Evolutionary conservation across 192 early-diverging fungal species (phyloP).

Genomic region (Chytriomyces sp.): DNA sequence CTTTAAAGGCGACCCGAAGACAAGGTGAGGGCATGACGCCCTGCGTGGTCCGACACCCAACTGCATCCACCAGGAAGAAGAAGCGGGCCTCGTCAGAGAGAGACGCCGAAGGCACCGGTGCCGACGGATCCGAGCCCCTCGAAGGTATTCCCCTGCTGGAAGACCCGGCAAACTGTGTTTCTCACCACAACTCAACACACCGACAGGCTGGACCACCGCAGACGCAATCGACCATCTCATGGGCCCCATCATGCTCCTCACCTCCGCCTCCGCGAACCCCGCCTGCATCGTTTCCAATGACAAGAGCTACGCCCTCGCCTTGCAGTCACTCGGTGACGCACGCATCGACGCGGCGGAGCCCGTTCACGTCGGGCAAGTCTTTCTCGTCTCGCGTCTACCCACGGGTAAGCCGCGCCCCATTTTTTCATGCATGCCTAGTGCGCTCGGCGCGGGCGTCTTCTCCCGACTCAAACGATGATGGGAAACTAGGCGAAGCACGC

Average conservation of each 20-base stretch:
- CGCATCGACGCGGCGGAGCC: conserved; percentile 39
- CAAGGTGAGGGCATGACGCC: conserved; percentile 2
- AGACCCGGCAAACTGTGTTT: not conserved
- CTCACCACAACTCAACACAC: not conserved
- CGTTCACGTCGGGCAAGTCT: conserved; percentile 65
- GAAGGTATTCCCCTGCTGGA: conserved; percentile 33
- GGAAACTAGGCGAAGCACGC: not conserved
- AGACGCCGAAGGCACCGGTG: conserved; percentile 40
- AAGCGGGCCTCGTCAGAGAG: conserved; percentile 59
- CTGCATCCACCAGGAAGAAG: conserved; percentile 57
- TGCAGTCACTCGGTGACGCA: conserved; percentile 13
- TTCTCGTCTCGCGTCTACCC: conserved; percentile 66
- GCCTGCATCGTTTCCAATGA: conserved; percentile 31
- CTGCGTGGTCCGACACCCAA: not conserved
- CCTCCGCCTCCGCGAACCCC: conserved; percentile 33
- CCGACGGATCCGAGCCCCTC: conserved; percentile 7
- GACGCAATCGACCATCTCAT: conserved; percentile 64
- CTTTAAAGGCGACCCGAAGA: conserved; percentile 33
- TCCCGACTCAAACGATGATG: not conserved
- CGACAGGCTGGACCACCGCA: conserved; percentile 65
- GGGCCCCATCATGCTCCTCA: conserved; percentile 68
- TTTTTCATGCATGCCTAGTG: not conserved
- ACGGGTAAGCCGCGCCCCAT: too few species aligned
- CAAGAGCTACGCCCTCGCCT: conserved; percentile 10
- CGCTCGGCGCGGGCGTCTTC: not conserved